Percentiles rank a stretch among this genome's conserved stretches.
Evolutionary conservation across 129 eudicot species (phyloP).

Genomic region (Artemisia argyi): DNA sequence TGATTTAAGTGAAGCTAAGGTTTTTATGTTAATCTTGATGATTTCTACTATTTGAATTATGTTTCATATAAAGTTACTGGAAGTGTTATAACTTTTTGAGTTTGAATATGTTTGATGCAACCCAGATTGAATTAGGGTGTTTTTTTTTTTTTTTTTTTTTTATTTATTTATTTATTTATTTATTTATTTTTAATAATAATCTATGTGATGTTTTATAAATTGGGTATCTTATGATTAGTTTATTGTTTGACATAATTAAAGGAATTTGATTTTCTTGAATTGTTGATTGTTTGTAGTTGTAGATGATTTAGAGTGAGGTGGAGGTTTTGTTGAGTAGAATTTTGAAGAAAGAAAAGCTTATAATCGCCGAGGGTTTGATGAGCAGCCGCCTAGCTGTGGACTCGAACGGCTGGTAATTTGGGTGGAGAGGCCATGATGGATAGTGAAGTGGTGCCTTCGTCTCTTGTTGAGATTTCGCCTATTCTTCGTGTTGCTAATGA

Average conservation of each 20-base stretch:
- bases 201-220: neutral
- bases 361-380: conserved; percentile 56
- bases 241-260: conserved; percentile 5
- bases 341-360: conserved; percentile 55
- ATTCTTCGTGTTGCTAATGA: conserved; percentile 97
- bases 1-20: too few relatives aligned
- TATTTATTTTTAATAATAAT: too few relatives aligned
- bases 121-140: conserved; percentile 9
- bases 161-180: too few relatives aligned
- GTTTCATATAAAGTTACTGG: too few relatives aligned
- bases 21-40: too few relatives aligned
- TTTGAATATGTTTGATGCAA: neutral
- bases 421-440: conserved; percentile 79
- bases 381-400: conserved; percentile 51
- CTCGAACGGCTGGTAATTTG: conserved; percentile 67
- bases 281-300: conserved; percentile 23
- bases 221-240: conserved; percentile 1
- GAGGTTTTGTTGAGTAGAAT: conserved; percentile 30
- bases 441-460: conserved; percentile 93
- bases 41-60: too few relatives aligned
- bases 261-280: conserved; percentile 4
- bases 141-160: too few relatives aligned
- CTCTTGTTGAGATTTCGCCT: conserved; percentile 59
- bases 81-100: too few relatives aligned
- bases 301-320: conserved; percentile 37